Conservation (phyloP, 441 rosid genomes). For the Adansonia rubrostipa region DNA sequence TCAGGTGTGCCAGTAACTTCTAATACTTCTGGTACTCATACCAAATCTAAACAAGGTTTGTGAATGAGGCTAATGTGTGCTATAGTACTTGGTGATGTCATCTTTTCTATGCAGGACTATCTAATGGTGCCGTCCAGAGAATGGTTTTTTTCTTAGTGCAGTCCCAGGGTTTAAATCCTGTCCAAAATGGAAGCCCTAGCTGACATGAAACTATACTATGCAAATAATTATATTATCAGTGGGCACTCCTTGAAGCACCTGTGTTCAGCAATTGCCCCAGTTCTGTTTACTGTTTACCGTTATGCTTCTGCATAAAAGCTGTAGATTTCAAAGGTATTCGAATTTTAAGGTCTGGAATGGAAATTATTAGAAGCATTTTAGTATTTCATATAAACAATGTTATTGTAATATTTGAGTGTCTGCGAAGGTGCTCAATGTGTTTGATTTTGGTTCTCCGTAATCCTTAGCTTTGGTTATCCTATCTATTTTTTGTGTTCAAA, state of each 20-base stretch:
- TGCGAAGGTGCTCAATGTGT: background rate
- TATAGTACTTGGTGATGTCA: conserved; percentile 9
- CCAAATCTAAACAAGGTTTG: conserved; percentile 46
- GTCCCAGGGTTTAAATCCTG: conserved; percentile 40
- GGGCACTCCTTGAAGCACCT: conserved; percentile 83
- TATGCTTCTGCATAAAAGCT: conserved; percentile 70
- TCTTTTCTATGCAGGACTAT: conserved; percentile 46
- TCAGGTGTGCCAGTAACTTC: conserved; percentile 28
- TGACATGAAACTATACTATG: conserved; percentile 63
- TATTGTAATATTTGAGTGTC: background rate
- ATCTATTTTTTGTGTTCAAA: background rate
- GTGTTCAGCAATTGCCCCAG: conserved; percentile 56
- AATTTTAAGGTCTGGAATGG: conserved; percentile 8
- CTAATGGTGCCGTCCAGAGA: conserved; percentile 49
- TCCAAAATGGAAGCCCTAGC: conserved; percentile 63
- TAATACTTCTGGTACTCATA: conserved; percentile 23
- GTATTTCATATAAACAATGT: background rate
- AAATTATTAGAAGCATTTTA: background rate
- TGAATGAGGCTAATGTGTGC: conserved; percentile 7
- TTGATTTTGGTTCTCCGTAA: background rate
- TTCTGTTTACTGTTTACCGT: conserved; percentile 56
- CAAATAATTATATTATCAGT: conserved; percentile 58
- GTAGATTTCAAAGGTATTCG: conserved; percentile 65
- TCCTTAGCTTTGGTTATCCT: background rate
- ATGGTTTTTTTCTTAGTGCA: conserved; percentile 38